Base-by-base conservation (phyloP, 2,329 filamentous ascomycete genomes). In the Penicillium sp. region DNA sequence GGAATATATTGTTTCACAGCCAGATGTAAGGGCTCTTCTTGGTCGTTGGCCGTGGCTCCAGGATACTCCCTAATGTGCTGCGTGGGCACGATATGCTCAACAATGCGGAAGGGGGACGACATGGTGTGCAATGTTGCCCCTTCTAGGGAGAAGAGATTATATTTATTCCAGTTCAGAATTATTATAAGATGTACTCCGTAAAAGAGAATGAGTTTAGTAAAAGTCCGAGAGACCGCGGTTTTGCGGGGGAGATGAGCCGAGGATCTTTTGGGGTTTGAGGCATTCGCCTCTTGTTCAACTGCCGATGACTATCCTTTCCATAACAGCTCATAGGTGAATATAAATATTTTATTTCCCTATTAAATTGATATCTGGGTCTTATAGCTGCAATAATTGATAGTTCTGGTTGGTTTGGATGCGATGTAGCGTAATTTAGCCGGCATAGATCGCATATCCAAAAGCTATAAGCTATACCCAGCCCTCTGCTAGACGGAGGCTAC, bases 1-100 rank as follows among this genome's bases (percentile, higher is more conserved):
- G 90, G 90, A 0, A 80, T 85, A 65, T 97, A 97, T 65, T 96
- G 88, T 74, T 95, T 96, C 46, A 96, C 78, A 8, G 83, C 81
- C 5, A 96, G 70, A 47, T 82, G 71, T 3, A 96, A 75, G 6
- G 80, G 75, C 53, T 91, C 85, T 56, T 95, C 85, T 60, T 94
- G 86, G 12, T 79, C 79, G 49, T 78, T 75, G 3, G 82, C 77
- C 2, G 86, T 88, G 12, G 85, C 86, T 47, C 80, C 79, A 6
- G 86, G 77, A 64, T 88, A 95, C 64, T 94, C 87, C 55, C 90
- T 79, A 55, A 95, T 85, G 69, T 96, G 86, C 56, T 88, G 81
- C 57, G 80, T 81, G 48, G 82, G 78, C 57, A 94, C 69, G 38
- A 77, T 74, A 72, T 95, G 89, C 66, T 93, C 84, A 56, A 81